These are phyloP conservation scores for Volvox reticuliferus DNA, from an alignment of 139 green algal species.

Conservation along the genomic window DNA sequence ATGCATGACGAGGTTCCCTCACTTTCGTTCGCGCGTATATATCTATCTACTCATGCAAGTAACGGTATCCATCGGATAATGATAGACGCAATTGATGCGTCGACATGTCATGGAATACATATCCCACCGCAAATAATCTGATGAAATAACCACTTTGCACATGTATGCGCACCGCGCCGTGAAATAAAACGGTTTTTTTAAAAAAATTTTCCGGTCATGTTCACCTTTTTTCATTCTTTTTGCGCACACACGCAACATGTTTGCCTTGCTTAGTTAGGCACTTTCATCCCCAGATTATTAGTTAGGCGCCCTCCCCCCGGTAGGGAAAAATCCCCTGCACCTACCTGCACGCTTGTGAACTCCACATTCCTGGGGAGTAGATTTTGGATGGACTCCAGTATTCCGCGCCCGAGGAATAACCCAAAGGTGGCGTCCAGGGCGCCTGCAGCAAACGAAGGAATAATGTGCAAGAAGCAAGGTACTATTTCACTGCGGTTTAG, in stretches of 20 bases:
- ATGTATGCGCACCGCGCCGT: no score
- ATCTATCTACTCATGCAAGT: neutral
- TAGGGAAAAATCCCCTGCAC: no score
- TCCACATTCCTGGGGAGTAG: neutral
- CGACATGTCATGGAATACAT: no score
- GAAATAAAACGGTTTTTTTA: neutral
- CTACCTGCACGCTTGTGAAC: neutral
- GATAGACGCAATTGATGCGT: neutral
- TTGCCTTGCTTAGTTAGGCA: no score
- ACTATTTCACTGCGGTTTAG: neutral
- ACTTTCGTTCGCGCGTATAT: neutral
- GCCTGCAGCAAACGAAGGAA: neutral
- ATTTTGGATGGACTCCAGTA: neutral
- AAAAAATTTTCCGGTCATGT: neutral
- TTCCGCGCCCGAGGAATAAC: slow-evolving; percentile 21
- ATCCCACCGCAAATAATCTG: no score
- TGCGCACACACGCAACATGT: no score
- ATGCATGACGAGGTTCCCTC: neutral
- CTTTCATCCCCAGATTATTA: no score
- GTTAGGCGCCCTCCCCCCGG: no score
- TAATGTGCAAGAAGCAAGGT: neutral
- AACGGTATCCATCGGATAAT: neutral
- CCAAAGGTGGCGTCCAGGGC: slow-evolving; percentile 7
- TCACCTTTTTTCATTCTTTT: no score
- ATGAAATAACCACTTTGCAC: no score